Percentiles rank a stretch among this genome's conserved stretches.
These are phyloP conservation scores for Actinomucor elegans DNA, from an alignment of 371 early-diverging fungal species.

Conservation along the genomic window DNA sequence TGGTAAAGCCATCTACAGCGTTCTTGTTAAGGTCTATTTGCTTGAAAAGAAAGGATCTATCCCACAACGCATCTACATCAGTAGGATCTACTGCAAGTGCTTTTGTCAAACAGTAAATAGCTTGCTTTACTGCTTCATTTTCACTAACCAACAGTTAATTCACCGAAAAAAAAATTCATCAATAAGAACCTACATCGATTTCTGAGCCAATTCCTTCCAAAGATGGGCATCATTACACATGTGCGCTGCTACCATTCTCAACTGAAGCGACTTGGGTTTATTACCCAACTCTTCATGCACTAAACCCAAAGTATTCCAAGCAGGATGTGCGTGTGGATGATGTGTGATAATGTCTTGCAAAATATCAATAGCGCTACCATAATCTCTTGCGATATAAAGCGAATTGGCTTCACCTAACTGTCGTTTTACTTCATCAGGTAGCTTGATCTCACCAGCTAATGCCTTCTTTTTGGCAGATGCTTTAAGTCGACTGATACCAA, in stretches of 20 bases:
- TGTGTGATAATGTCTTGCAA: slow-evolving; percentile 76
- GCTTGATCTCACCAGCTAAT: slow-evolving; percentile 22
- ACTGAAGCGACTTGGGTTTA: slow-evolving; percentile 68
- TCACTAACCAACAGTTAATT: slow-evolving; percentile 50
- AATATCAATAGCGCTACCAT: slow-evolving; percentile 64
- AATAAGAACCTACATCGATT: slow-evolving; percentile 69
- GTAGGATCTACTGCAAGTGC: slow-evolving; percentile 63
- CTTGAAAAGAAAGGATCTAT: slow-evolving; percentile 63
- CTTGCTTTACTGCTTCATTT: slow-evolving; percentile 69
- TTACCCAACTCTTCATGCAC: slow-evolving; percentile 90
- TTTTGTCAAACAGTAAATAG: slow-evolving; percentile 78
- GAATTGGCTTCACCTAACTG: slow-evolving; percentile 76
- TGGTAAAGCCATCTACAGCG: slow-evolving; percentile 55
- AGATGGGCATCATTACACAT: slow-evolving; percentile 72
- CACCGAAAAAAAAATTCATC: too few relatives aligned
- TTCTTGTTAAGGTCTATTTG: slow-evolving; percentile 40
- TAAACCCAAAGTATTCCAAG: slow-evolving; percentile 88
- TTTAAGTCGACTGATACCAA: slow-evolving; percentile 24
- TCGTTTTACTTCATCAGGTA: slow-evolving; percentile 55
- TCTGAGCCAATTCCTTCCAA: slow-evolving; percentile 86
- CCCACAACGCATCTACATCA: slow-evolving; percentile 72
- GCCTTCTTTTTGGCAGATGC: slow-evolving; percentile 15
- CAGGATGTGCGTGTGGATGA: slow-evolving; percentile 68
- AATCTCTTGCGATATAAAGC: slow-evolving; percentile 69
- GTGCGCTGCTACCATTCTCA: slow-evolving; percentile 90